Conservation (phyloP, 1,284 basidiomycete genomes). For the Cerrena zonata region DNA sequence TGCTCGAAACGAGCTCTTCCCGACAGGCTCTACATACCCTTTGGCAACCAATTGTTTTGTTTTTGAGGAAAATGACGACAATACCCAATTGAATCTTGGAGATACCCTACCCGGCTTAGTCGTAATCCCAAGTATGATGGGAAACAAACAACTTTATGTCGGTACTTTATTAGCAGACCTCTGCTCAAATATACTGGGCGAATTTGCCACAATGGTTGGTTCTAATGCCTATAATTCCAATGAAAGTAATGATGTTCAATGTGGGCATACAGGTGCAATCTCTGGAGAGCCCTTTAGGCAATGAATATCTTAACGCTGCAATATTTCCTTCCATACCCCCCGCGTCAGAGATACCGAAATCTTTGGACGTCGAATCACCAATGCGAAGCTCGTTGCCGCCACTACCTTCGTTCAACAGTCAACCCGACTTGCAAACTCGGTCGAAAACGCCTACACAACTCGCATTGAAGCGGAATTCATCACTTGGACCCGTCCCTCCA, state of each 20-base stretch:
- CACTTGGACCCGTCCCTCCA: conserved; percentile 32
- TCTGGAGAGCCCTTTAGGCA: conserved; percentile 66
- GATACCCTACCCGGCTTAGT: conserved; percentile 60
- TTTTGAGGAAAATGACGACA: conserved; percentile 68
- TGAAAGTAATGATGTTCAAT: conserved; percentile 17
- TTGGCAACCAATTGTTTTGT: conserved; percentile 71
- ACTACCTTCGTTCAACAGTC: conserved; percentile 46
- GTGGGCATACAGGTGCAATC: conserved; percentile 46
- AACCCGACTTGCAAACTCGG: conserved; percentile 46
- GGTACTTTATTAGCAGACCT: conserved; percentile 82
- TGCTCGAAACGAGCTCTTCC: conserved; percentile 56
- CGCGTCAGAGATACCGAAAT: conserved; percentile 50
- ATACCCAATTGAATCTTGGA: conserved; percentile 48
- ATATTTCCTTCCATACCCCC: conserved; percentile 57
- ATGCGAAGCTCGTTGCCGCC: conserved; percentile 39
- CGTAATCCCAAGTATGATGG: conserved; percentile 73
- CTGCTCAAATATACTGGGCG: conserved; percentile 77
- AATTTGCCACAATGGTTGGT: conserved; percentile 74
- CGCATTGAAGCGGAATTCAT: conserved; percentile 47
- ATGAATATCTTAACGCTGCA: conserved; percentile 66
- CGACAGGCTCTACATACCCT: conserved; percentile 65
- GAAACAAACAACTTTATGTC: conserved; percentile 76
- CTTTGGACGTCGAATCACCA: conserved; percentile 40
- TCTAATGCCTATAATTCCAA: conserved; percentile 7
- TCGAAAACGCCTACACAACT: conserved; percentile 34